Conservation (phyloP, 1,284 basidiomycete species). For the Serendipita sp. region DNA sequence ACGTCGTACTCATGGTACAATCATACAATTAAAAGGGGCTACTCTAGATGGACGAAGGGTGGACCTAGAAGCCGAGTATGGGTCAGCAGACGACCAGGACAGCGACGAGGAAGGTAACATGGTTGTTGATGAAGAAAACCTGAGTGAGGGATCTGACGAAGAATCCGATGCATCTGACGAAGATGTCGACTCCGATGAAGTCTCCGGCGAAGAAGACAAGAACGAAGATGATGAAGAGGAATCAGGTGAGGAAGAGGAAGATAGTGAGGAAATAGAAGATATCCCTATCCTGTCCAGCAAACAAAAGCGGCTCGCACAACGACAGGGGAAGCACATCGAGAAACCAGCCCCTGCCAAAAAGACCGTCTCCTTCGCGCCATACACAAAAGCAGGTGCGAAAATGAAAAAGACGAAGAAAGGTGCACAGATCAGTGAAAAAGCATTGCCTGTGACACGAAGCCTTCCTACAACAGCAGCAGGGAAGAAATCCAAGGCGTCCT, state of each 20-base stretch:
- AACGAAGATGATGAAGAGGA: constrained; percentile 17
- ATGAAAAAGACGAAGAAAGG: constrained; percentile 34
- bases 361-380: not conserved
- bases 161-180: constrained; percentile 2
- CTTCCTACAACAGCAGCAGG: constrained; percentile 18
- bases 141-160: constrained; percentile 1
- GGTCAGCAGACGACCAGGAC: constrained; percentile 18
- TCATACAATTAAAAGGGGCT: constrained; percentile 43
- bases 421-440: constrained; percentile 22
- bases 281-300: constrained; percentile 8
- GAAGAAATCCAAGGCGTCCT: constrained; percentile 21
- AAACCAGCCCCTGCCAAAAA: constrained; percentile 9
- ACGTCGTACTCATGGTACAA: constrained; percentile 35
- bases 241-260: constrained; percentile 17
- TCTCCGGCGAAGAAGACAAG: constrained; percentile 18
- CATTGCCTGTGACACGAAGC: constrained; percentile 24
- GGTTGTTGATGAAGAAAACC: constrained; percentile 17
- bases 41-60: constrained; percentile 38
- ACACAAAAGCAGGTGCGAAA: constrained; percentile 3
- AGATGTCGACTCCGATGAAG: constrained; percentile 9
- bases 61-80: constrained; percentile 44
- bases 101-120: constrained; percentile 20
- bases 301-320: constrained; percentile 11
- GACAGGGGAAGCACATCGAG: constrained; percentile 11
- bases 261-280: constrained; percentile 21